phyloP scores from a whole-genome alignment of 2,329 filamentous ascomycete genomes.

The Calonectria honghensis region DNA sequence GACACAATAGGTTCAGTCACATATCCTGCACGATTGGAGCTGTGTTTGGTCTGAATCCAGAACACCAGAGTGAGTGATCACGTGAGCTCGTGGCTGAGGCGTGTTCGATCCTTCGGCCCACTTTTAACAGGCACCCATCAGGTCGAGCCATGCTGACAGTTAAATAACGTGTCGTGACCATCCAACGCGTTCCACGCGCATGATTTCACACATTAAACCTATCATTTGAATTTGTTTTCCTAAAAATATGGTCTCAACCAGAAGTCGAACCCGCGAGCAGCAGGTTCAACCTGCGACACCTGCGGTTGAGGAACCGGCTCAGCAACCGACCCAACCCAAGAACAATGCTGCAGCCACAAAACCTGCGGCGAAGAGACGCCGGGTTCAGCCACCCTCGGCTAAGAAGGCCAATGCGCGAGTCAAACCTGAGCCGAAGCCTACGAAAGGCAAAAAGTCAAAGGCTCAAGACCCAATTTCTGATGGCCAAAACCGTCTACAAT shows the following conservation, averaged over 20 bases:
- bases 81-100: neutral
- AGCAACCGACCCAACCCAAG: no score
- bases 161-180: neutral
- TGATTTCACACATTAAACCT: neutral
- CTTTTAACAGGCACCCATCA: constrained; percentile 15
- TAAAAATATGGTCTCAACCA: constrained; percentile 2
- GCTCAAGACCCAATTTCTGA: neutral
- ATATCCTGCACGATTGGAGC: neutral
- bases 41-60: neutral
- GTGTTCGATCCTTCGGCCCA: constrained; percentile 10
- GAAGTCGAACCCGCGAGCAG: neutral
- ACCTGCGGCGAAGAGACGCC: neutral
- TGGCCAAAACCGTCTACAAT: neutral
- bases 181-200: neutral
- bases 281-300: neutral
- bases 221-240: neutral
- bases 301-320: neutral
- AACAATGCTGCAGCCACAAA: neutral
- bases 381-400: neutral
- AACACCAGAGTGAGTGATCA: neutral
- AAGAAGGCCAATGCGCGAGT: neutral
- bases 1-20: neutral
- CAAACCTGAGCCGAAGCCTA: neutral
- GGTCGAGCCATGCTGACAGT: neutral
- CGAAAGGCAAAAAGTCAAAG: constrained; percentile 1